Percentiles rank a stretch among this genome's conserved stretches.
Conservation (phyloP, 345 rosid species). For the Pistacia vera region DNA sequence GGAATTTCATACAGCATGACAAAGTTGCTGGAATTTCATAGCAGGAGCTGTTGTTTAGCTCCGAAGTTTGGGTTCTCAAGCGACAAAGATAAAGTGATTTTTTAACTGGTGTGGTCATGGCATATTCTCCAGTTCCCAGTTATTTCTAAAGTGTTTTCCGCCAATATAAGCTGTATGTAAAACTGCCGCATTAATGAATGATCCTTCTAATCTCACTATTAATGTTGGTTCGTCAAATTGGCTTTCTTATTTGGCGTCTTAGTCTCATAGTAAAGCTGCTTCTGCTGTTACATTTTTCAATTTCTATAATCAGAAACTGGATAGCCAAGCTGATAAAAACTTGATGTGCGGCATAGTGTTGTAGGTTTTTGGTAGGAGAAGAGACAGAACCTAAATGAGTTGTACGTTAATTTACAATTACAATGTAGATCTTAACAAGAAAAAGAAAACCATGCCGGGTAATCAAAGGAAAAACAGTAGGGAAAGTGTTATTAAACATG, state of each 20-base stretch:
- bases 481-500: too few species aligned
- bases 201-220: background rate
- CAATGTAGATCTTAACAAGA: too few species aligned
- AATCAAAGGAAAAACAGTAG: too few species aligned
- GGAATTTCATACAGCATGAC: background rate
- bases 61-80: background rate
- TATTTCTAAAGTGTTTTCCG: background rate
- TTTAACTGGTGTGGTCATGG: constrained; percentile 1
- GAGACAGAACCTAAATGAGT: too few species aligned
- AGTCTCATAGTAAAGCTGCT: background rate
- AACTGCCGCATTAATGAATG: background rate
- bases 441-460: too few species aligned
- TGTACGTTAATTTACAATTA: too few species aligned
- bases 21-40: constrained; percentile 3
- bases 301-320: background rate
- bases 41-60: background rate
- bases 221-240: background rate
- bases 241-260: background rate
- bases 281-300: background rate
- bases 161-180: constrained; percentile 1
- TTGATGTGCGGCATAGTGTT: background rate
- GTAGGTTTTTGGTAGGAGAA: background rate
- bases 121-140: constrained; percentile 1
- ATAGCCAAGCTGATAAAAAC: background rate
- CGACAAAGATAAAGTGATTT: background rate